Evolutionary conservation across 2,329 filamentous ascomycete species (phyloP), one percentile per base, ranked within the genome.

Genomic region (Fusarium algeriense): DNA sequence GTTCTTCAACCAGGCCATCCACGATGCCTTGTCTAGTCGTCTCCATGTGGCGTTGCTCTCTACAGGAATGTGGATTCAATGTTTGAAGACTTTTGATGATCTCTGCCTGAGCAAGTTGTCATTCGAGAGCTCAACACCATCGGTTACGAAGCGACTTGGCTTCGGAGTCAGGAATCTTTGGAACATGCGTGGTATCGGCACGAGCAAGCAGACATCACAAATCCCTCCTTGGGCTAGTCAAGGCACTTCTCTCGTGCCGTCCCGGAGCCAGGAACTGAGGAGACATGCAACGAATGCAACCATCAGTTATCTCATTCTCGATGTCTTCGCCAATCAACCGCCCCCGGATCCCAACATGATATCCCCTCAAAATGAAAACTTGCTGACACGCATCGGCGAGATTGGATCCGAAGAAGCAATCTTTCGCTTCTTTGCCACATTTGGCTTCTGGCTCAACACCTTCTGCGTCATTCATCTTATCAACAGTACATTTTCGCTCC

Each of bases 41-140:
- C 49, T 73, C 9, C 64, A 73, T 20, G 50, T 73, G n/a, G 71
- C 71, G 2, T 23, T 73, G 32, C 44, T 73, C 2, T 69, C 67
- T 48, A 67, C 70, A 11, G 54, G 52, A 28, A 69, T 69, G 64
- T 73, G 71, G 70, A 73, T 73, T 44, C 71, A 73, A 40, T 64
- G 58, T 19, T 15, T 73, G 7, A 73, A 73, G 38, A 60, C 45
- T 1, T 60, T 69, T 23, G 67, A 69, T 28, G 71, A 73, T 17
- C 40, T 73, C 7, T 73, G 67, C 7, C 49, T 73, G 2, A 69
- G 55, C 15, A 30, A 32, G 10, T 11, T 71, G 2, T 69, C 44
- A 2, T 60, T 68, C 49, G 55, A 65, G 20, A 11, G 7, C 15
- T 2, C 26, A 43, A 38, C 13, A 7, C 14, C 41, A 19, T 28